Evolutionary conservation across 129 eudicot genomes (phyloP).

Genomic region (Artemisia annua): DNA sequence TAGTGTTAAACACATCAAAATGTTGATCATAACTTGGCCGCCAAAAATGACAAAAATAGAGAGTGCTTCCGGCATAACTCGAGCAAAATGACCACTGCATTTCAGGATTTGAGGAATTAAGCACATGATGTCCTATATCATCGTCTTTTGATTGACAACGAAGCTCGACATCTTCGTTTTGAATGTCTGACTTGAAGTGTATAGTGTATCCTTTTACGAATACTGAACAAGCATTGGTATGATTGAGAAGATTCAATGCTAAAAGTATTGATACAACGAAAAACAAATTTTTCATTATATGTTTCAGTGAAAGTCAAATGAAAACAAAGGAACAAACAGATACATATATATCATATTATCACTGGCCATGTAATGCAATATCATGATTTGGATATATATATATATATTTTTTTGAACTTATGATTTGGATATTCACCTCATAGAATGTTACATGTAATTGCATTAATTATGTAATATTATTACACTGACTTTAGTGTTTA

Average conservation of each 20-base stretch:
- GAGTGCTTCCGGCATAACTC: not conserved
- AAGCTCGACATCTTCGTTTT: not conserved
- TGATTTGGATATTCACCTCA: not conserved
- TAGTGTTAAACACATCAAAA: too few relatives aligned
- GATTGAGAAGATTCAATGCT: not conserved
- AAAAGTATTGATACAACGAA: not conserved
- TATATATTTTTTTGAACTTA: too few relatives aligned
- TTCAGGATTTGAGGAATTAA: constrained; percentile 11
- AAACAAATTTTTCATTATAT: constrained; percentile 1
- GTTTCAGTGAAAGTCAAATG: not conserved
- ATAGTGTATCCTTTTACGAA: not conserved
- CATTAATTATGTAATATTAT: too few relatives aligned
- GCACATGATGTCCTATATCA: constrained; percentile 11
- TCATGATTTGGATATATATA: too few relatives aligned
- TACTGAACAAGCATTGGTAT: not conserved
- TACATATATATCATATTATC: constrained; percentile 2
- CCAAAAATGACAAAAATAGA: too few relatives aligned
- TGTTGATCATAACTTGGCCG: too few relatives aligned
- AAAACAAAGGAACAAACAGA: not conserved
- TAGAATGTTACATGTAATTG: not conserved
- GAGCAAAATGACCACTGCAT: constrained; percentile 2
- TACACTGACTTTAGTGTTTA: too few relatives aligned
- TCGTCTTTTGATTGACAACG: constrained; percentile 13
- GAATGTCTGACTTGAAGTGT: constrained; percentile 15
- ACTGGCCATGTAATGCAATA: not conserved